phyloP scores from a whole-genome alignment of 108 stramenopile genomes.

The Cyclotella sp. region DNA sequence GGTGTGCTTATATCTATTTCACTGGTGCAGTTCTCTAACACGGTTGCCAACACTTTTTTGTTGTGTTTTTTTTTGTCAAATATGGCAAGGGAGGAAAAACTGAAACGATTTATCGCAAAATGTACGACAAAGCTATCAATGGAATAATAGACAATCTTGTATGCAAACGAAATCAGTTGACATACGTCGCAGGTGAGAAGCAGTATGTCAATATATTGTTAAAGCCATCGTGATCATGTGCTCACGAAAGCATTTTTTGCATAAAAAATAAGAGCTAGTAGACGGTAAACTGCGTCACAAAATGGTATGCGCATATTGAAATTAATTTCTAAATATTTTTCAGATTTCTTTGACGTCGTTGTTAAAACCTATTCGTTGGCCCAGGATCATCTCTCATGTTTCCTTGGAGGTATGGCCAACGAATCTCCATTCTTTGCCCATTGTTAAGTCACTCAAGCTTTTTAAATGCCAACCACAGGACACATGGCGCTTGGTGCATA shows the following conservation, averaged over 20 bases:
- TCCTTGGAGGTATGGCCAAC: conserved; percentile 60
- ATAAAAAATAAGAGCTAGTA: conserved; percentile 8
- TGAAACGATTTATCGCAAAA: conserved; percentile 57
- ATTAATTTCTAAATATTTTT: neutral
- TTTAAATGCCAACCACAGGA: conserved; percentile 9
- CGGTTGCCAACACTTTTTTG: neutral
- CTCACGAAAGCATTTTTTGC: too few relatives aligned
- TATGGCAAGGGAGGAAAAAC: conserved; percentile 52
- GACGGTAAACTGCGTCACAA: conserved; percentile 64
- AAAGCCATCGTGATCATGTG: too few relatives aligned
- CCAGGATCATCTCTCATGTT: conserved; percentile 90
- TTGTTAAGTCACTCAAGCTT: neutral
- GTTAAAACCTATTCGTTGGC: conserved; percentile 62
- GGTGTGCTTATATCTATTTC: neutral
- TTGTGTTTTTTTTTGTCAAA: neutral
- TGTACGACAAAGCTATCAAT: conserved; percentile 69
- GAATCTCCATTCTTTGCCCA: too few relatives aligned
- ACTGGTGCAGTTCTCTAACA: neutral
- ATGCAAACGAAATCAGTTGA: conserved; percentile 11
- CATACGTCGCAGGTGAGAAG: conserved; percentile 81
- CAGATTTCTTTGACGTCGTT: neutral
- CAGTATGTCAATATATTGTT: neutral
- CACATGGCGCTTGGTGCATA: conserved; percentile 71
- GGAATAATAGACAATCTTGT: conserved; percentile 62
- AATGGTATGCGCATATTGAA: conserved; percentile 46